Percentiles rank a stretch among this genome's conserved stretches.
Conservation (phyloP, 2,329 filamentous ascomycete genomes). For the Alternaria postmessia region DNA sequence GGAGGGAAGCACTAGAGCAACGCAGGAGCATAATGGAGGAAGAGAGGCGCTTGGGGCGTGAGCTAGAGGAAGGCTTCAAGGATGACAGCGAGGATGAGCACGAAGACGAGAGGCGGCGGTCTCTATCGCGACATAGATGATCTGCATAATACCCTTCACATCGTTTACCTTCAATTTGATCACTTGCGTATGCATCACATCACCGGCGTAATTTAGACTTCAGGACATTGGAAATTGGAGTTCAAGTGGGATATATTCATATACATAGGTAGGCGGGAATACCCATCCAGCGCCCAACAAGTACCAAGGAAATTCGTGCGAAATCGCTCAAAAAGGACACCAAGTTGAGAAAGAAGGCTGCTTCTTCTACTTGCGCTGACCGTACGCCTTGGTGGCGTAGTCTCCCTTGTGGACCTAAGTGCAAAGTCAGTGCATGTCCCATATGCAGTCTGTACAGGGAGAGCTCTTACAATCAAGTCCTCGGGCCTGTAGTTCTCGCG, state of each 20-base stretch:
- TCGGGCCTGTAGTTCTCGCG: slow-evolving; percentile 86
- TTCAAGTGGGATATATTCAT: slow-evolving; percentile 34
- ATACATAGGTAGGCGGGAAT: slow-evolving; percentile 33
- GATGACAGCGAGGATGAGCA: slow-evolving; percentile 74
- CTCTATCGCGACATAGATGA: slow-evolving; percentile 27
- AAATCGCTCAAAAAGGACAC: slow-evolving; percentile 23
- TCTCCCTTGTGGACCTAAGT: slow-evolving; percentile 70
- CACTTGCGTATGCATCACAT: background rate
- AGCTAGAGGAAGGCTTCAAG: slow-evolving; percentile 78
- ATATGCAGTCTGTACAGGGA: too few species aligned
- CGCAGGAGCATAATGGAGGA: slow-evolving; percentile 56
- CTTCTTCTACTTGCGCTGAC: slow-evolving; percentile 69
- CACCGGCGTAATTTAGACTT: background rate
- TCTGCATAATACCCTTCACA: background rate
- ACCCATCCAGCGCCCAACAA: slow-evolving; percentile 21
- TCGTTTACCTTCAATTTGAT: background rate
- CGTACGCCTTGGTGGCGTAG: slow-evolving; percentile 95
- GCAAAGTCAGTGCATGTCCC: too few species aligned
- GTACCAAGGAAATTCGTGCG: slow-evolving; percentile 27
- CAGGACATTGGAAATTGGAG: background rate
- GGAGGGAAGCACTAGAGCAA: slow-evolving; percentile 52
- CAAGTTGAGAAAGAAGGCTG: slow-evolving; percentile 7
- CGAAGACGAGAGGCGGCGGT: slow-evolving; percentile 36
- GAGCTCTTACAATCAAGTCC: slow-evolving; percentile 79
- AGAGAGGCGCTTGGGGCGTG: slow-evolving; percentile 74